Evolutionary conservation across 2,329 filamentous ascomycete species (phyloP), one percentile per base, ranked within the genome.

Genomic region (Diaporthe ampelina): DNA sequence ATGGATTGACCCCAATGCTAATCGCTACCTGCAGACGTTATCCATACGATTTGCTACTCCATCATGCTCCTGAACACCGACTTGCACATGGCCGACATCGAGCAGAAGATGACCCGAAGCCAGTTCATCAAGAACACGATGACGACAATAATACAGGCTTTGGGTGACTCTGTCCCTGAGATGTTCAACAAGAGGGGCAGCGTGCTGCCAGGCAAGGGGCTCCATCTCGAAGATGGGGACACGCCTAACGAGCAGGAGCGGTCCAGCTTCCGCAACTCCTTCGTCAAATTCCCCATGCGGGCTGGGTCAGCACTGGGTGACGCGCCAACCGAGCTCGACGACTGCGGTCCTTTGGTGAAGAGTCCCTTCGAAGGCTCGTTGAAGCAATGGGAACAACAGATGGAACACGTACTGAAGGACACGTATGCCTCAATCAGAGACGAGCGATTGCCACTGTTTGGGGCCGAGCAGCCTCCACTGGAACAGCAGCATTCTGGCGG

Each of bases 101-200:
- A 97, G 76, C 92, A 94, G 79, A 97, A 97, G 86, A 99, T 99
- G 97, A 98, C 96, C 1, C 91, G 94, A 73, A 93, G 89, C 76
- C 96, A 98, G 80, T 99, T 98, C 80, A 91, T 99, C 81, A 97
- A 97, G 84, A 99, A 99, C 81, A 98, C 97, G 6, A 92, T 98
- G 88, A 93, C 94, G 0, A 98, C 96, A 0, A 94, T 99, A 76
- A 91, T 91, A 74, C 92, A 95, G 65, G 92, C 94, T 17, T 89
- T 95, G 13, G 86, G 89, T 52, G 94, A 97, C 78, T 91, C 92
- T n/a, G 90, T 88, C 0, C 91, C 94, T 1, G 89, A 92, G 75
- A 89, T 88, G 1, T 93, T 93, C 76, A 89, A 92, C 45, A 68
- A 68, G 48, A 87, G 89, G 4, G 85, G 89, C 6, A 89, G 87